Evolutionary conservation across 768 basidiomycete species (phyloP).

Genomic region (Mycena amicta): DNA sequence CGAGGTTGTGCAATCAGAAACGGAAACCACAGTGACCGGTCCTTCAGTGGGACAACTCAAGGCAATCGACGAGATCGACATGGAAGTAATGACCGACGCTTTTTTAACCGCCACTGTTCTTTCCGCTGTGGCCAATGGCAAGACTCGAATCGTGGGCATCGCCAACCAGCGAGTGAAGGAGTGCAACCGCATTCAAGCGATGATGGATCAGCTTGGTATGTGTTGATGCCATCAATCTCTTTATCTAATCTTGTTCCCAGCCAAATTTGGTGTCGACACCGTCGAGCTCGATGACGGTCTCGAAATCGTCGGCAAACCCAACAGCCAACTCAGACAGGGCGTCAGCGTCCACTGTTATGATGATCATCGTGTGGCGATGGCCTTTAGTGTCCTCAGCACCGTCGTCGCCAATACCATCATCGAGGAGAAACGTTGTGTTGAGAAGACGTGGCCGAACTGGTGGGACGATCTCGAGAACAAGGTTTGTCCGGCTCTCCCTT

Average conservation of each 20-base stretch:
- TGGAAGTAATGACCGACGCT: slow-evolving; percentile 99
- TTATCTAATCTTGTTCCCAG: slow-evolving; percentile 39
- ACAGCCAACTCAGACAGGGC: slow-evolving; percentile 63
- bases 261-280: slow-evolving; percentile 93
- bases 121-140: slow-evolving; percentile 76
- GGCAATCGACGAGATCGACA: slow-evolving; percentile 86
- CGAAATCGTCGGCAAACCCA: slow-evolving; percentile 80
- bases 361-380: slow-evolving; percentile 99
- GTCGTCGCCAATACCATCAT: slow-evolving; percentile 76
- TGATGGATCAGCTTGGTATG: slow-evolving; percentile 93
- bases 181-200: slow-evolving; percentile 94
- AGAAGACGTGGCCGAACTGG: slow-evolving; percentile 99
- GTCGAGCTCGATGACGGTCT: slow-evolving; percentile 92
- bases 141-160: slow-evolving; percentile 88
- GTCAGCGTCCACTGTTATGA: slow-evolving; percentile 94
- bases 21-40: slow-evolving; percentile 89
- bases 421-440: slow-evolving; percentile 96
- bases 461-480: slow-evolving; percentile 99
- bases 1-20: slow-evolving; percentile 81
- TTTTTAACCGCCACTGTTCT: slow-evolving; percentile 94
- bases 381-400: slow-evolving; percentile 86
- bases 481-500: slow-evolving; percentile 46
- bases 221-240: slow-evolving; percentile 3
- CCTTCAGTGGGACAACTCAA: slow-evolving; percentile 81
- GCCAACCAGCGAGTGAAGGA: slow-evolving; percentile 99